Base-by-base conservation (phyloP, 139 green algal genomes). In the Chlamydomonas urium region DNA sequence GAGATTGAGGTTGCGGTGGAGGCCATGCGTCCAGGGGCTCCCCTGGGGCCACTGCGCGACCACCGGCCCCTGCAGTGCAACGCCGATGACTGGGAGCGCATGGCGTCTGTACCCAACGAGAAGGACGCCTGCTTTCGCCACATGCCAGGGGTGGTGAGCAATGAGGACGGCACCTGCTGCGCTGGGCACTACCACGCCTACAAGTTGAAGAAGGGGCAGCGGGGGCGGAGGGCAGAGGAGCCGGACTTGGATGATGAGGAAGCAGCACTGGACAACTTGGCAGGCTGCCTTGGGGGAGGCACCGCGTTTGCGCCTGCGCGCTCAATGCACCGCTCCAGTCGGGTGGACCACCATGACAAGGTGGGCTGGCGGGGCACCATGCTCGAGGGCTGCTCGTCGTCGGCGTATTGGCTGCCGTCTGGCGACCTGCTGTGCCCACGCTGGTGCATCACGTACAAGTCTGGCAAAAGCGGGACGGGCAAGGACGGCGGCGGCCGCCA, bases 381-480 rank as follows among this genome's bases (percentile, higher is more conserved):
- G 1, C 59, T 81, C 58, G 19, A 56, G 0, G 83, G 76, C 36
- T 93, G 88, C 73, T 4, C 5, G 2, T 61, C 72, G 1, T 34
- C 47, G 50, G 81, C 86, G 21, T 68, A 66, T 33, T 84, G 79
- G 37, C 57, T 92, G 72, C 78, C 80, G 17, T 89, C 82, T 1
- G 73, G 80, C 0, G 86, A 87, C 53, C 47, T 87, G 33, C 34
- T 90, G 47, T 85, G 81, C 47, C 88, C 88, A 1, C 70, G 78
- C 28, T 93, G 84, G 86, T 86, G 78, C 66, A 75, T 92, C 45
- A 92, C 84, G 2, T 92, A 85, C 79, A 88, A 87, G 66, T 29
- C 60, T 1, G 88, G 88, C 31, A 72, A 70, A 50, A 76, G 36
- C 29, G 73, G 73, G 2, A 8, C 66, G 1, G 32, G 4, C 37